phyloP scores from a whole-genome alignment of 768 basidiomycete species.

The Lentinula aciculospora region DNA sequence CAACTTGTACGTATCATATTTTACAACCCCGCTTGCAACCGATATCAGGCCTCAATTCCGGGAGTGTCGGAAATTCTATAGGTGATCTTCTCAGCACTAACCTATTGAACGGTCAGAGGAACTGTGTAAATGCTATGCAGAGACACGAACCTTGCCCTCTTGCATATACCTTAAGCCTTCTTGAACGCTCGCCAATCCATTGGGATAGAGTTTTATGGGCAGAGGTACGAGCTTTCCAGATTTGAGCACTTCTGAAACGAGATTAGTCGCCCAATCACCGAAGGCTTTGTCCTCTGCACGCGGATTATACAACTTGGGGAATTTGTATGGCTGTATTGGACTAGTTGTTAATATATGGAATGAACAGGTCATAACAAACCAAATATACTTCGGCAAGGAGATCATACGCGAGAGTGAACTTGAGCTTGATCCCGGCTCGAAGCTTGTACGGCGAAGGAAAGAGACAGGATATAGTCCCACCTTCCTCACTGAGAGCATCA shows the following conservation, averaged over 20 bases:
- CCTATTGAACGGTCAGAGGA: not conserved
- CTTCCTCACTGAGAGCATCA: slow-evolving; percentile 6
- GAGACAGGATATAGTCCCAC: not conserved
- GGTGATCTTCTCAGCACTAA: slow-evolving; percentile 10
- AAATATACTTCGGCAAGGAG: not conserved
- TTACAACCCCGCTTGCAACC: too few species aligned
- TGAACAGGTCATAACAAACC: not conserved
- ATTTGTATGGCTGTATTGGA: not conserved
- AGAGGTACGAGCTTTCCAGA: not conserved
- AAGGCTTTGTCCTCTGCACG: not conserved
- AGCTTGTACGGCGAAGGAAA: not conserved
- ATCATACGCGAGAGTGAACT: not conserved
- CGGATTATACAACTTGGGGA: slow-evolving; percentile 1
- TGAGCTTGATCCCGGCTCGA: not conserved
- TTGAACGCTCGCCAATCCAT: slow-evolving; percentile 10
- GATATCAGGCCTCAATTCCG: not conserved
- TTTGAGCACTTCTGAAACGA: not conserved
- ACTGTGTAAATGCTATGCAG: not conserved
- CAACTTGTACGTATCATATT: too few species aligned
- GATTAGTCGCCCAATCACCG: not conserved
- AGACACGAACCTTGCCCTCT: slow-evolving; percentile 8
- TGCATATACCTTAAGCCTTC: slow-evolving; percentile 13
- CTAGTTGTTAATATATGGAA: not conserved
- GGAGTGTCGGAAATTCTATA: slow-evolving; percentile 6
- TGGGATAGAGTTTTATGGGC: not conserved